Evolutionary conservation across 1,139 yeast genomes (phyloP), one percentile per base, ranked within the genome.

Genomic region (Ogataea hybrid): DNA sequence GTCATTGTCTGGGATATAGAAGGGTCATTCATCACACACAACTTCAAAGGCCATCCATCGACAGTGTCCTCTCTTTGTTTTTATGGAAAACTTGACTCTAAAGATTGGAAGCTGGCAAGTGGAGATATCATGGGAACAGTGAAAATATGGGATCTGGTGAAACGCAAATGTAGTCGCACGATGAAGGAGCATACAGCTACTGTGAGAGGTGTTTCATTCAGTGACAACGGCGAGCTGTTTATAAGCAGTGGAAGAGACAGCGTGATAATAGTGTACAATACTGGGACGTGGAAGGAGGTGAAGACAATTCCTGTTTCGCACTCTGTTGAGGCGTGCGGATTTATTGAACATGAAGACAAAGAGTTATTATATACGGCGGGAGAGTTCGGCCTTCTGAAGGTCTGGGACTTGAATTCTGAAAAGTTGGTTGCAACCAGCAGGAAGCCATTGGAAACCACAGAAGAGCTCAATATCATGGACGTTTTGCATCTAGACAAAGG

Each of bases 31-130:
- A 78, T 84, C 2, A 92, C 98, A 0, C 98, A 92, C 64, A 82
- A 88, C 14, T 75, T 92, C 48, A 84, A 87, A 61, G 97, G 98
- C 0, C 99, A 94, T 62, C 96, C 96, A 16, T 83, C 95, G n/a
- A 85, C 95, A 6, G 75, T 92, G 33, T 84, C 96, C 44, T 79
- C 95, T 3, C 65, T 92, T 43, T 67, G 70, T 25, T 88, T 92
- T 62, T 73, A 75, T 60, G 96, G 95, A 17, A 84, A 81, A 44
- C 68, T 79, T 39, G 82, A 85, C 51, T 71, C 84, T 4, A 68
- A 76, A 10, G 73, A 78, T 43, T 92, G 97, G 97, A 73, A 72
- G 55, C 70, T 92, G 47, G 85, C 88, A 12, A 78, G 88, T 55
- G 97, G 96, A 54, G 95, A 87, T 61, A 84, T 92, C 23, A 86